Evolutionary conservation across 371 early-diverging fungal genomes (phyloP).

Genomic region (Mucor mucedo): DNA sequence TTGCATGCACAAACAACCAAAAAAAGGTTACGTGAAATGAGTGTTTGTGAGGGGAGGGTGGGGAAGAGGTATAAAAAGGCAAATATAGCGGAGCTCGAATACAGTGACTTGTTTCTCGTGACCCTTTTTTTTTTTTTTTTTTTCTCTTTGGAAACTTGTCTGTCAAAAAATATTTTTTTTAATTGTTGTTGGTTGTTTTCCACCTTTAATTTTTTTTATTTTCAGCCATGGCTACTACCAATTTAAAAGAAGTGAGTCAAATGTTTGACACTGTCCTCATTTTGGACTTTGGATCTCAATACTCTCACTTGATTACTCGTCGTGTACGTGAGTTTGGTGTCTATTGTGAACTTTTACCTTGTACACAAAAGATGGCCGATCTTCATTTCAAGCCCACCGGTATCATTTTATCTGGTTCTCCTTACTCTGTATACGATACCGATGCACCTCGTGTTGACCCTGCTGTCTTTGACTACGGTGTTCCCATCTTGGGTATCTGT

Average conservation of each 20-base stretch:
- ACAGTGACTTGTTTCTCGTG: neutral
- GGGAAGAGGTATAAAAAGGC: too few relatives aligned
- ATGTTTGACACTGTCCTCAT: constrained; percentile 96
- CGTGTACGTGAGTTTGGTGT: constrained; percentile 96
- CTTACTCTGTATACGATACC: constrained; percentile 94
- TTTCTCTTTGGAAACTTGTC: neutral
- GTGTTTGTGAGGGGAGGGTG: too few relatives aligned
- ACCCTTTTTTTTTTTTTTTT: neutral
- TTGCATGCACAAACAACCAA: too few relatives aligned
- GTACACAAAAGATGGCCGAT: constrained; percentile 93
- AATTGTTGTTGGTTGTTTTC: neutral
- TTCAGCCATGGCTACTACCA: neutral
- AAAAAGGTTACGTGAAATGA: too few relatives aligned
- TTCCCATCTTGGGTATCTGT: constrained; percentile 97
- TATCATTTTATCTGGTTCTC: constrained; percentile 95
- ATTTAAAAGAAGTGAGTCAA: constrained; percentile 49
- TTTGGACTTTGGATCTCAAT: constrained; percentile 98
- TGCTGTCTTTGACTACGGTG: constrained; percentile 85
- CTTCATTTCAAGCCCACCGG: constrained; percentile 95
- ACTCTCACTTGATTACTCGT: constrained; percentile 96
- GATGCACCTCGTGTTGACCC: constrained; percentile 96
- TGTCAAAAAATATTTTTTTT: neutral
- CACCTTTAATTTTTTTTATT: neutral
- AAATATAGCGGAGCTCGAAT: neutral
- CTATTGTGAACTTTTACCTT: constrained; percentile 97